A percentile compares a stretch with the other conserved stretches of the same genome.
Conservation (phyloP, 2,329 filamentous ascomycete species). For the Cladophialophora psammophila region DNA sequence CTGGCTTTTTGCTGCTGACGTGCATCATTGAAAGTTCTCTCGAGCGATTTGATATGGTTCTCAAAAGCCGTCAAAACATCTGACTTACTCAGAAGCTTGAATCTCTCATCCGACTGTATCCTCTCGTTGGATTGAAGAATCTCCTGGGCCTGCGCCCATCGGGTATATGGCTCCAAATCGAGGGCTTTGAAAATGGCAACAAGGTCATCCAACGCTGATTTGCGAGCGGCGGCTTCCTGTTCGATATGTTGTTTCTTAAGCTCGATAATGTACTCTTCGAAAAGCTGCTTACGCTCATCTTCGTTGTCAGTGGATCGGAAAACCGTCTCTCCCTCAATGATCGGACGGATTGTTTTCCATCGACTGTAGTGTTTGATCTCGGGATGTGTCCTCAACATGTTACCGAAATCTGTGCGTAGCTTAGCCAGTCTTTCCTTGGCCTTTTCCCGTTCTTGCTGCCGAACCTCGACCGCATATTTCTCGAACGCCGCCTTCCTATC, state of each 20-base stretch:
- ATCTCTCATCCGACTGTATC: slow-evolving; percentile 83
- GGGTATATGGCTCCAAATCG: slow-evolving; percentile 88
- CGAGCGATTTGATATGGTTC: slow-evolving; percentile 90
- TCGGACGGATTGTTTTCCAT: slow-evolving; percentile 94
- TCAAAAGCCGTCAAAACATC: slow-evolving; percentile 94
- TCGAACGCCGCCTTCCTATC: slow-evolving; percentile 91
- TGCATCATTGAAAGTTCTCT: slow-evolving; percentile 88
- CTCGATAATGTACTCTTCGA: slow-evolving; percentile 88
- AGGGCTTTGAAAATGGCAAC: slow-evolving; percentile 78
- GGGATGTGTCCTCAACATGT: slow-evolving; percentile 93
- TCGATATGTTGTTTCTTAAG: slow-evolving; percentile 83
- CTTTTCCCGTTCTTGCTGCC: slow-evolving; percentile 90
- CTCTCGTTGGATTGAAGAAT: slow-evolving; percentile 78
- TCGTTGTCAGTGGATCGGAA: slow-evolving; percentile 92
- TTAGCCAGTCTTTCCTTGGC: slow-evolving; percentile 93
- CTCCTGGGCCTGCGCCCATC: slow-evolving; percentile 88
- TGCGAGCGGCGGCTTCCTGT: slow-evolving; percentile 73
- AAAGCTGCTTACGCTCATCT: slow-evolving; percentile 84
- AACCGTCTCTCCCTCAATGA: slow-evolving; percentile 93
- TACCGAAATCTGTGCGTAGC: slow-evolving; percentile 90
- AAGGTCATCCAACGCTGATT: slow-evolving; percentile 84
- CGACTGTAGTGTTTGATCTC: slow-evolving; percentile 97
- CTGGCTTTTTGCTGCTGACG: slow-evolving; percentile 85
- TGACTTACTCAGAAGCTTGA: slow-evolving; percentile 82
- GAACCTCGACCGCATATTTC: slow-evolving; percentile 90